Percentiles rank a stretch among this genome's conserved stretches.
phyloP scores from a whole-genome alignment of 2,329 filamentous ascomycete species.

The Microsporum canis region DNA sequence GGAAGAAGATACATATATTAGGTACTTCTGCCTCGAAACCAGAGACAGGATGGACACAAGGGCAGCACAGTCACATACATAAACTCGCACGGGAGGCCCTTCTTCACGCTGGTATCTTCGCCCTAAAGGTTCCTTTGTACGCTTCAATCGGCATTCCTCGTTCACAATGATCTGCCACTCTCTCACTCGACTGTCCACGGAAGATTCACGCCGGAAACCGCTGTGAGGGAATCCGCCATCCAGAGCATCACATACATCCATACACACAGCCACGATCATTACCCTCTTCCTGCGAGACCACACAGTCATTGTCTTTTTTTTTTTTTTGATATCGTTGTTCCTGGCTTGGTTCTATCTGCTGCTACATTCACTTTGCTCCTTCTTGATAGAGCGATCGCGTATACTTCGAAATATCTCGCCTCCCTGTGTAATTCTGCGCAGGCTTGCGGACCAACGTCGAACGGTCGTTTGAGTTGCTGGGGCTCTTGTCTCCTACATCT shows the following conservation, averaged over 20 bases:
- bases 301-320: neutral
- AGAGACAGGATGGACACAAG: neutral
- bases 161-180: neutral
- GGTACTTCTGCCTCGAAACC: neutral
- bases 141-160: neutral
- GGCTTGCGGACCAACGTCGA: neutral
- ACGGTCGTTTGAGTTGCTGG: no score
- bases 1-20: neutral
- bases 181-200: neutral
- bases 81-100: neutral
- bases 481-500: neutral
- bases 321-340: neutral
- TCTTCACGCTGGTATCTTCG: neutral
- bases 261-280: neutral
- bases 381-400: neutral
- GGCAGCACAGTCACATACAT: neutral
- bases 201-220: slow-evolving; percentile 1
- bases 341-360: neutral
- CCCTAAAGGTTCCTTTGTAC: neutral
- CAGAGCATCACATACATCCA: neutral
- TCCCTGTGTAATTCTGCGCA: neutral
- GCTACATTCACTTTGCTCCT: no score
- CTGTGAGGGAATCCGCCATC: neutral
- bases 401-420: neutral
- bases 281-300: neutral